Evolutionary conservation across 2,329 filamentous ascomycete species (phyloP), one percentile per base, ranked within the genome.

Genomic region (Aspergillus novofumigatus): DNA sequence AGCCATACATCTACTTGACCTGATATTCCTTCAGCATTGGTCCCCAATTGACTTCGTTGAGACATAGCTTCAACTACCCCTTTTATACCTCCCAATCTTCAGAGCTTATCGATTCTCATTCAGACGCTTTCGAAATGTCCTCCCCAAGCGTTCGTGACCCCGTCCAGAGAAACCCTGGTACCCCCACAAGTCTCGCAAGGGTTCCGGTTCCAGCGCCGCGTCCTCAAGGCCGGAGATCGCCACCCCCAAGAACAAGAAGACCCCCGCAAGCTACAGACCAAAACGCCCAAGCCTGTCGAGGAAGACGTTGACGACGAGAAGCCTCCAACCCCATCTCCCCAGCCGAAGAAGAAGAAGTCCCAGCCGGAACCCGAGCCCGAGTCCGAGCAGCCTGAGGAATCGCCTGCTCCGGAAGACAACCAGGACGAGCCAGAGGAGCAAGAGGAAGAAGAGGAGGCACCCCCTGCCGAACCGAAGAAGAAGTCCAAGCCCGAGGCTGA

Each of bases 211-310:
- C 21, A 67, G 65, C 41, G 55, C 53, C 14, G 59, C 58, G n/a
- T 62, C 61, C 6, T 60, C 57, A 54, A 53, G 54, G 11, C 42
- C 42, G 8, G 42, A 54, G 11, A 21, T 55, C 26, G 54, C 53
- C 10, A 58, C 35, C 23, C 54, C 60, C 25, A 61, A 66, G 54
- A 5, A 48, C 11, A 68, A 67, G 55, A 62, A 67, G n/a, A 62
- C 65, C 53, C 61, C 4, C 64, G 55, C 47, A 68, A 69, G 51
- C 65, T 68, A 49, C 62, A 64, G 7, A 56, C 63, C 10, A 67
- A 64, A 51, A 58, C 58, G 8, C 63, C 64, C 21, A 50, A 66
- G 38, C 61, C 59, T 11, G 58, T 63, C 41, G 51, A 62, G 28
- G 62, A 67, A 35, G 60, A 65, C 3, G 26, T 47, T 10, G 56